Evolutionary conservation across 2,329 filamentous ascomycete genomes (phyloP), one percentile per base, ranked within the genome.

Genomic region (Xylariomycetidae sp.): DNA sequence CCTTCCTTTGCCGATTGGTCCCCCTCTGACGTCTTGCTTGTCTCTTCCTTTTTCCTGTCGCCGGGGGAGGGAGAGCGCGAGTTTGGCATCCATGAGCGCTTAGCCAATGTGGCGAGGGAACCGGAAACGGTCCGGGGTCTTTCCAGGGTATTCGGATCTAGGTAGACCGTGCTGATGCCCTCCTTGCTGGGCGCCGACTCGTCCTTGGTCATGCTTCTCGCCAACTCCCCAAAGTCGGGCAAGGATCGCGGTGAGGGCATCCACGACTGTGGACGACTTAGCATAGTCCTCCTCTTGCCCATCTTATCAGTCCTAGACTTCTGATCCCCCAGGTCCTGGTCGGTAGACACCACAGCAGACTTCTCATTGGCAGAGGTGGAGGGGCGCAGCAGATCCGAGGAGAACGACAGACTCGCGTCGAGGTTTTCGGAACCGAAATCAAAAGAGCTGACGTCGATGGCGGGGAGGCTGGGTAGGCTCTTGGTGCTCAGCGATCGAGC

Each of bases 381-480:
- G n/a, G n/a, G n/a, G n/a, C n/a, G n/a, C n/a, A n/a, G n/a, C n/a
- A n/a, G n/a, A n/a, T 52, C 54, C 46, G 43, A 47, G 38, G 58
- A 54, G 43, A 67, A 49, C 27, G 59, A 63, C 18, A 72, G 52
- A 13, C 61, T 64, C 4, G 64, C 63, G 44, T 72, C 64, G 48
- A 76, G 60, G 25, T 68, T 58, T n/a, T n/a, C n/a, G 43, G 65
- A 58, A 42, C 63, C 63, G 46, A 69, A 61, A 41, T 74, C 67
- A 52, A 77, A 70, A 1, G 68, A 67, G 23, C 70, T 67, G 20
- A 77, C 56, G 37, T 73, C 69, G 52, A 74, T 73, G 37, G 57
- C 52, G 10, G 67, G 57, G 15, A 65, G 49, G 34, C 46, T 56
- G 25, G 60, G 59, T 13, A 61, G 45, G 36, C 42, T 56, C 45